Evolutionary conservation across 441 rosid species (phyloP).

Genomic region (Populus trichocarpa): DNA sequence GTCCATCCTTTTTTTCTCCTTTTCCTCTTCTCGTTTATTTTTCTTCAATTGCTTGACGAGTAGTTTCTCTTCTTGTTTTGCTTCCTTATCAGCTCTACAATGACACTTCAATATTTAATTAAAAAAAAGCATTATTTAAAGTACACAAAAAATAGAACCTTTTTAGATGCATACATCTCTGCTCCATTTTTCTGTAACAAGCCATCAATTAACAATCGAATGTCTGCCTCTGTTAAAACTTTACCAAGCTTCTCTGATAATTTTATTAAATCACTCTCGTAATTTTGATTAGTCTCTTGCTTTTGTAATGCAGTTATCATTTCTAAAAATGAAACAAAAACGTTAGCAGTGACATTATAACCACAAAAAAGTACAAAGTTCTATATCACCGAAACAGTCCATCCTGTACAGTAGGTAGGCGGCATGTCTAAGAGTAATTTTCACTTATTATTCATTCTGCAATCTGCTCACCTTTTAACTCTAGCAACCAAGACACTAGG

Average conservation of each 20-base stretch:
- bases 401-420: neutral
- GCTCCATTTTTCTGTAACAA: constrained; percentile 50
- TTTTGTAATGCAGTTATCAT: constrained; percentile 53
- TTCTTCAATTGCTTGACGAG: constrained; percentile 62
- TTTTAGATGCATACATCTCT: constrained; percentile 47
- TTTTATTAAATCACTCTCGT: constrained; percentile 34
- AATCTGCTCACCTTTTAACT: too few relatives aligned
- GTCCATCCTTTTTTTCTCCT: constrained; percentile 68
- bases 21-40: constrained; percentile 62
- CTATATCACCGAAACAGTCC: too few relatives aligned
- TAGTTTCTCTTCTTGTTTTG: constrained; percentile 55
- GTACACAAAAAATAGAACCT: neutral
- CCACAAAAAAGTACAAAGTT: neutral
- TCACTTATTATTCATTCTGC: neutral
- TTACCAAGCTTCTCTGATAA: constrained; percentile 67
- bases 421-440: neutral
- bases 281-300: constrained; percentile 33
- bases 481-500: neutral
- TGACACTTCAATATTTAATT: constrained; percentile 6
- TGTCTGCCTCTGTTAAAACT: constrained; percentile 53
- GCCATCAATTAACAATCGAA: constrained; percentile 47
- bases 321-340: constrained; percentile 36
- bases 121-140: constrained; percentile 2
- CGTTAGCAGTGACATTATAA: constrained; percentile 12
- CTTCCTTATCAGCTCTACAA: constrained; percentile 61